Conservation (phyloP, 306 rosid species). For the Argentina anserina region DNA sequence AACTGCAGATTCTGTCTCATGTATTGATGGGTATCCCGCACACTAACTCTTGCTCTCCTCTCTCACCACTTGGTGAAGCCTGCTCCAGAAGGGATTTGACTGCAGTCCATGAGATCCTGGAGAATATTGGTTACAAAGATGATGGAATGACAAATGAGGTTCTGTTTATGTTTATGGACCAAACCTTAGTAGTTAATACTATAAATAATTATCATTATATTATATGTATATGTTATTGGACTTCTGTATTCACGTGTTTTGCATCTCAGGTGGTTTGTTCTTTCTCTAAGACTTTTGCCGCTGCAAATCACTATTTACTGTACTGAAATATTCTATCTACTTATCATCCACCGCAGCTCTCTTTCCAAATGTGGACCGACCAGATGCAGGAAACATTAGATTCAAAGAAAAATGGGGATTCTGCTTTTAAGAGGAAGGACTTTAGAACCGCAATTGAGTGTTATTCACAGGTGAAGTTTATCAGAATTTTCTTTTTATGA, state of each 20-base stretch:
- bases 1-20: conserved; percentile 59
- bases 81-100: conserved; percentile 79
- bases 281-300: conserved; percentile 3
- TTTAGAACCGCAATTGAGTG: conserved; percentile 56
- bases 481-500: neutral
- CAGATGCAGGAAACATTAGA: conserved; percentile 79
- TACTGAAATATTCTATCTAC: conserved; percentile 14
- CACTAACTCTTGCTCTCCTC: conserved; percentile 43
- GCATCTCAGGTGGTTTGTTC: neutral
- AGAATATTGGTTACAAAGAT: conserved; percentile 63
- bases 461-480: conserved; percentile 60
- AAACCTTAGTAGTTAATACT: neutral
- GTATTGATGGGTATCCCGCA: conserved; percentile 71
- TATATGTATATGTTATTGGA: neutral
- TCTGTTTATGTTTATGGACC: conserved; percentile 16
- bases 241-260: neutral
- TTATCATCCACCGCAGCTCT: conserved; percentile 43
- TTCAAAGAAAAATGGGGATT: conserved; percentile 69
- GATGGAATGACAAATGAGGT: conserved; percentile 82
- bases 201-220: neutral
- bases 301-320: neutral
- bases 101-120: conserved; percentile 72
- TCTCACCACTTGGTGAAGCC: conserved; percentile 77
- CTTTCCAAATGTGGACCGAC: conserved; percentile 84
- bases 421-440: conserved; percentile 60